Evolutionary conservation across 176 grass and related monocot genomes (phyloP), one percentile per base, ranked within the genome.

Genomic region (Thalia dealbata): DNA sequence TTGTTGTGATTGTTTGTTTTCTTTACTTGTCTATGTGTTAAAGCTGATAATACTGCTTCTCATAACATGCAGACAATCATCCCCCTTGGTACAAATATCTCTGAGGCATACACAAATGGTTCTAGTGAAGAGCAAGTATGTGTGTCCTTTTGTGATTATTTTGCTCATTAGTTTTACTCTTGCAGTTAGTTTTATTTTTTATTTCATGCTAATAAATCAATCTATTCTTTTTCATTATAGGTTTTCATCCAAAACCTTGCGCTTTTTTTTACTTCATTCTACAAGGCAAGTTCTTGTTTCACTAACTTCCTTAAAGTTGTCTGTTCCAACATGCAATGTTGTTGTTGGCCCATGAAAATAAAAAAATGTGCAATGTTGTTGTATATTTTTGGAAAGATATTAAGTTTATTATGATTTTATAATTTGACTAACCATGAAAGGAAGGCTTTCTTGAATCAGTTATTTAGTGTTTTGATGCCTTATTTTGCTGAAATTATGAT

Each of bases 201-300:
- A 52, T 64, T 60, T 73, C 35, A 44, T 59, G 19, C 54, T 30
- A 16, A 13, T 42, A 38, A 38, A 25, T 74, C 19, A 38, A 75
- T 24, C 65, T 22, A 14, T 3, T 26, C 15, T 52, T 32, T 38
- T 38, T 38, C 1, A 38, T 38, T 74, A 38, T 81, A 96, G 91
- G 95, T 90, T 48, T 99, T 99, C 85, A 89, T 99, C 78, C 90
- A 99, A 86, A 99, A 99, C 77, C 82, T 99, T 18, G 95, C 95
- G 13, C 71, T 99, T 14, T 99, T 99, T 77, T 99, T 95, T 78
- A 91, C 95, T 67, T 88, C 95, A 52, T 99, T 99, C 73, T 99
- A 83, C 61, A 99, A 99, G 95, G 95, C 83, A 87, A 83, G 77
- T 14, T 64, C 28, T 26, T 66, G 73, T 3, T 71, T 22, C 7